Conservation (phyloP, 441 rosid genomes). For the Populus tomentosa region DNA sequence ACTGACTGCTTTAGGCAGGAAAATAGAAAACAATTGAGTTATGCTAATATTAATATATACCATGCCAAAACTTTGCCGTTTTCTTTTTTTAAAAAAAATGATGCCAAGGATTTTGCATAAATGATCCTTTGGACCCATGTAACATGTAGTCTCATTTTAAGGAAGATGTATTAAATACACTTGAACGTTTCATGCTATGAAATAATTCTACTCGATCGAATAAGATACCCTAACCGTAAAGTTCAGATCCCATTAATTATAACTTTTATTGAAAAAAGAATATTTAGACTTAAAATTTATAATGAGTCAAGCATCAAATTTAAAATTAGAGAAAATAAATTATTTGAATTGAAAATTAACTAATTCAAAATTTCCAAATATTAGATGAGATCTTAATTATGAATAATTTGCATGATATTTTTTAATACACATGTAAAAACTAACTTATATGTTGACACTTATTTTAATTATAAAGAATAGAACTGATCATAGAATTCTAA, state of each 20-base stretch:
- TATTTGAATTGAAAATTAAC: no score
- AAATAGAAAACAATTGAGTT: not conserved
- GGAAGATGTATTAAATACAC: not conserved
- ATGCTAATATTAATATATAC: not conserved
- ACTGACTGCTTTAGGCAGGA: not conserved
- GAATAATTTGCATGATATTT: not conserved
- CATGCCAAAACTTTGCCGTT: not conserved
- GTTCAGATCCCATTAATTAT: not conserved
- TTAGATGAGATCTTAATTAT: not conserved
- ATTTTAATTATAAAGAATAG: no score
- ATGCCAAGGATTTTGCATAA: not conserved
- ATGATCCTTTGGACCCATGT: slow-evolving; percentile 1
- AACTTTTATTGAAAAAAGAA: no score
- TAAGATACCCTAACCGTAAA: not conserved
- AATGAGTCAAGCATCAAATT: not conserved
- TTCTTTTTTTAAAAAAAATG: not conserved
- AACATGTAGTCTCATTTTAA: not conserved
- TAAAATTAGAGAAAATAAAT: no score
- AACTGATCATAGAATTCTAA: no score
- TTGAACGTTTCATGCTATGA: no score
- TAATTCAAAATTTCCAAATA: no score
- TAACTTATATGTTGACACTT: no score
- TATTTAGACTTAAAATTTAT: no score
- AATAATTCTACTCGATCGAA: no score
- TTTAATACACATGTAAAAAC: not conserved